Percentiles rank a stretch among this genome's conserved stretches.
Evolutionary conservation across 2,329 filamentous ascomycete genomes (phyloP).

Genomic region (Talaromyces sp.): DNA sequence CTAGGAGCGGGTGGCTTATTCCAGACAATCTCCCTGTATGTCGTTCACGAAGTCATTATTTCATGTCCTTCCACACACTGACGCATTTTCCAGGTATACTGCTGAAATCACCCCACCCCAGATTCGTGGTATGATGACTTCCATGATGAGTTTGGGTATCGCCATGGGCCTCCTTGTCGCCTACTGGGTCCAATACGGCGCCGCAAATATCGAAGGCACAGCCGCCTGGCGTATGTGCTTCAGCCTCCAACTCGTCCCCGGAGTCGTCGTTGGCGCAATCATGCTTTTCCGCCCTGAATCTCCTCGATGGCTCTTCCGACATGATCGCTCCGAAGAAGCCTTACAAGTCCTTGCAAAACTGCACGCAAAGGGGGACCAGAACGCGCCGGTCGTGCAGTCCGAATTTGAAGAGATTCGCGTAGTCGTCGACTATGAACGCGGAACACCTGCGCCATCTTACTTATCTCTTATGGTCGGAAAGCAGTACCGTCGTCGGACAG

Average conservation of each 20-base stretch:
- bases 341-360: background rate
- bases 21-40: slow-evolving; percentile 2
- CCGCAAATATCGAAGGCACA: background rate
- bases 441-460: background rate
- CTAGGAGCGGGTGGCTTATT: slow-evolving; percentile 1
- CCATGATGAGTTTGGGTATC: slow-evolving; percentile 4
- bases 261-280: background rate
- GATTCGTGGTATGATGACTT: slow-evolving; percentile 4
- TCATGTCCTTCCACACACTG: background rate
- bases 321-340: slow-evolving; percentile 1
- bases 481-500: background rate
- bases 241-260: background rate
- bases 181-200: slow-evolving; percentile 2
- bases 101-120: slow-evolving; percentile 2
- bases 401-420: slow-evolving; percentile 1
- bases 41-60: background rate
- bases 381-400: background rate
- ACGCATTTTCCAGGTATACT: background rate
- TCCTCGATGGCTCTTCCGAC: background rate
- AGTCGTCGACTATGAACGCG: slow-evolving; percentile 1
- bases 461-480: background rate
- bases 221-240: slow-evolving; percentile 4
- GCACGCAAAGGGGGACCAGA: slow-evolving; percentile 1
- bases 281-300: slow-evolving; percentile 2
- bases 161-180: slow-evolving; percentile 2